Percentiles rank a stretch among this genome's conserved stretches.
These are phyloP conservation scores for Dichomitus squalens DNA, from an alignment of 1,284 basidiomycete genomes.

Conservation along the genomic window DNA sequence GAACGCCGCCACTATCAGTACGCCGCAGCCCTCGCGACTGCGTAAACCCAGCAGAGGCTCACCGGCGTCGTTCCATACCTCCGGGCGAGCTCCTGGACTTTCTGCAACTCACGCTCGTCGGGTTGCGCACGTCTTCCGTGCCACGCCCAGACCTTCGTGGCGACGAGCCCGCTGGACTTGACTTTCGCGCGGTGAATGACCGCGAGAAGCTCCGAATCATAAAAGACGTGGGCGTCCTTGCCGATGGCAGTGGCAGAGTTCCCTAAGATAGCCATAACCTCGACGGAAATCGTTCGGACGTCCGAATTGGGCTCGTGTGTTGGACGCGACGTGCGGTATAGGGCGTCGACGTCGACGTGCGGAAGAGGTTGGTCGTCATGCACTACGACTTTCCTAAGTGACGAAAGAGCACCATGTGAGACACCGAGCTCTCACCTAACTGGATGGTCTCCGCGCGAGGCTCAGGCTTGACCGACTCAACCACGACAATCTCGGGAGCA, in stretches of 20 bases:
- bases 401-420: not conserved
- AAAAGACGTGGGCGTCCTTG: constrained; percentile 56
- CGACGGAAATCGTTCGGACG: constrained; percentile 65
- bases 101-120: constrained; percentile 61
- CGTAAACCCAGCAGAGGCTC: constrained; percentile 24
- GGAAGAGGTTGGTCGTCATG: constrained; percentile 50
- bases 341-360: constrained; percentile 46
- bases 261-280: constrained; percentile 62
- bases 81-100: constrained; percentile 68
- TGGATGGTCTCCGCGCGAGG: constrained; percentile 8
- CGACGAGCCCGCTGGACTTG: constrained; percentile 62
- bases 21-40: not conserved
- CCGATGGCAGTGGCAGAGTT: constrained; percentile 46
- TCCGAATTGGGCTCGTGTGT: constrained; percentile 39
- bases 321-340: constrained; percentile 38
- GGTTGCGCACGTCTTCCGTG: constrained; percentile 52
- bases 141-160: constrained; percentile 76
- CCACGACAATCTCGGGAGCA: not conserved
- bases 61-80: constrained; percentile 69
- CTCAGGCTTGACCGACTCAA: constrained; percentile 7
- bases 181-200: constrained; percentile 71
- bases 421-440: constrained; percentile 8
- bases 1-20: not conserved
- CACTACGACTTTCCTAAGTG: constrained; percentile 32
- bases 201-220: constrained; percentile 69